Base-by-base conservation (phyloP, 2,329 filamentous ascomycete genomes). In the Ophiognomonia clavigignenti-juglandacearum region DNA sequence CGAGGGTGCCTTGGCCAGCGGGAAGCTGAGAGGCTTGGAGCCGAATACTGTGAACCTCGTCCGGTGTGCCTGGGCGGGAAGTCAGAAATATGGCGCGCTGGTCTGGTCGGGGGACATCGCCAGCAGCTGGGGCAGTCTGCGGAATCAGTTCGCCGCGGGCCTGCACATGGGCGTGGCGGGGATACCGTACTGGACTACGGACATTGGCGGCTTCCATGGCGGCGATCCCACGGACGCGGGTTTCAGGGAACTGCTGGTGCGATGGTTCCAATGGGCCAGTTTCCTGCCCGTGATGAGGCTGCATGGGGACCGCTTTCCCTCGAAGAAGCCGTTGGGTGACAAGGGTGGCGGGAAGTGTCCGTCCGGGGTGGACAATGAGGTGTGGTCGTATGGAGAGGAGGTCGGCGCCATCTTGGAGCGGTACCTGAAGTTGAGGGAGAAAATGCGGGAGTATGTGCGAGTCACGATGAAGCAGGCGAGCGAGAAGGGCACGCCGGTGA, bases 61-160 rank as follows among this genome's bases (percentile, higher is more conserved):
- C 3, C 65, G 70, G 0, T 73, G 70, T 51, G 68, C 68, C 8
- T 86, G 71, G 71, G 69, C 69, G 1, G 70, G 71, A 0, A 79
- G 73, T 53, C 82, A 86, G 57, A 78, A 75, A 52, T 85, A 77
- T 55, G 82, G 82, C 2, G 77, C 82, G 0, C 67, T 86, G 0
- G 78, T 86, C 1, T 85, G 83, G 83, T 77, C 72, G 42, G 82
- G 82, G 13, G 83, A 86, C 56, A 82, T 85, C 48, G 82, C 81
- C 0, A 80, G 74, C 0, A 81, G 77, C 0, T 86, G 82, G 82
- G 61, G 60, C 3, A 78, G 71, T 22, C 69, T 85, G 39, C 71
- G 77, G 4, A 73, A 77, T 48, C 80, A 86, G 58, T 64, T 85
- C 3, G 70, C 78, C 0, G 82, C 82, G 0, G 82, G 82, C 0